Evolutionary conservation across 169 alveolate genomes (phyloP).

Genomic region (Plasmodium knowlesi): DNA sequence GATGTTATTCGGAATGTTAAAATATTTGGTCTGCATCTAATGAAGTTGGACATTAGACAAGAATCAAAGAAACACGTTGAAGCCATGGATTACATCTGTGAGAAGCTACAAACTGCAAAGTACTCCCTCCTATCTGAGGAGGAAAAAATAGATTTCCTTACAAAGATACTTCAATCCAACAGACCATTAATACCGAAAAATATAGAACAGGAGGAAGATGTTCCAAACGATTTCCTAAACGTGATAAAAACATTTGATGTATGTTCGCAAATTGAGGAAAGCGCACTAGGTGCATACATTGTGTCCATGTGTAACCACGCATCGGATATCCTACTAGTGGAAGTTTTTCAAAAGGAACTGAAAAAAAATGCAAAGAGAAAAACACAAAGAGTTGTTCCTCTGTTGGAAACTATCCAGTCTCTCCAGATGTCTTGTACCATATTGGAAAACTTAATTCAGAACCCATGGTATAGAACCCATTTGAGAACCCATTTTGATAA

Average conservation of each 20-base stretch:
- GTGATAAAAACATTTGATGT: conserved; percentile 82
- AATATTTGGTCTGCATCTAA: conserved; percentile 85
- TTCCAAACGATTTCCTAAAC: conserved; percentile 77
- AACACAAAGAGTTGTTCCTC: conserved; percentile 85
- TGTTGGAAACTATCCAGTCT: conserved; percentile 88
- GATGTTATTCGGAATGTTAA: conserved; percentile 81
- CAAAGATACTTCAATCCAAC: conserved; percentile 76
- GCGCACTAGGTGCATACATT: conserved; percentile 86
- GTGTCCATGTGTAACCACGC: conserved; percentile 88
- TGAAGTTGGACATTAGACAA: conserved; percentile 87
- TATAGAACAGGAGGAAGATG: conserved; percentile 77
- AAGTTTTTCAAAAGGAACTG: conserved; percentile 77
- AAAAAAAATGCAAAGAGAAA: conserved; percentile 49
- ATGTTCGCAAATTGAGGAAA: conserved; percentile 84
- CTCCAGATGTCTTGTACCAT: conserved; percentile 82
- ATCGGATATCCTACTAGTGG: conserved; percentile 87
- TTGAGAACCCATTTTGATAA: conserved; percentile 77
- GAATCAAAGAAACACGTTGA: conserved; percentile 84
- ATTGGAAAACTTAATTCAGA: conserved; percentile 81
- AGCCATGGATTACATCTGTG: conserved; percentile 81
- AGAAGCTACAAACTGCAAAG: conserved; percentile 76
- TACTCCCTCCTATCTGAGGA: conserved; percentile 82
- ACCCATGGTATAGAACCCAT: conserved; percentile 84
- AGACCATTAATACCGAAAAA: conserved; percentile 82
- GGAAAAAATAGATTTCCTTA: conserved; percentile 76